phyloP scores from a whole-genome alignment of 305 asterid genomes.

The Fraxinus platypoda region DNA sequence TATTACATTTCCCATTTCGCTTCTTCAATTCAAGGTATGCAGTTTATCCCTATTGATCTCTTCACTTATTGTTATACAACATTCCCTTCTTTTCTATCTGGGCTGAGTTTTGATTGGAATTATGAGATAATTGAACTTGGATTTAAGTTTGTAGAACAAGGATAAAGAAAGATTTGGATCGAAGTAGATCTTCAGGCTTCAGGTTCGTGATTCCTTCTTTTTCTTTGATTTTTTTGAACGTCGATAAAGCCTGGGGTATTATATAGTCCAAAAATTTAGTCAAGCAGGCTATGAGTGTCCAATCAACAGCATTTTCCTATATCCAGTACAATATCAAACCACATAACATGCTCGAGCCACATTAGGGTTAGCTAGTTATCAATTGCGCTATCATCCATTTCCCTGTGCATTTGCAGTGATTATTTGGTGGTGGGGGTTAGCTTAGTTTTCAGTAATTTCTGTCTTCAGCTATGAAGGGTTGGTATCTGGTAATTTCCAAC shows the following conservation, averaged over 20 bases:
- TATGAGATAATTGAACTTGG: neutral
- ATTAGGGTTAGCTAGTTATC: neutral
- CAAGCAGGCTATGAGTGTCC: neutral
- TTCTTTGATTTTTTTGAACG: neutral
- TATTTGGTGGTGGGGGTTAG: neutral
- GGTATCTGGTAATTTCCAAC: neutral
- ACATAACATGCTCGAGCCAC: neutral
- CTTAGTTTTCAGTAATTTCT: neutral
- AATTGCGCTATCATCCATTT: neutral
- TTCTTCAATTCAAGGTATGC: neutral
- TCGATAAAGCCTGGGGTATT: neutral
- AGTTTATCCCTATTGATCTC: neutral
- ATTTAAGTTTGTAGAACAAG: neutral
- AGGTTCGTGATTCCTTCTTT: neutral
- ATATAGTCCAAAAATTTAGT: neutral
- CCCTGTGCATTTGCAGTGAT: neutral
- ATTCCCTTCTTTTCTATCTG: neutral
- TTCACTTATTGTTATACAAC: neutral
- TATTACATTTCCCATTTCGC: neutral
- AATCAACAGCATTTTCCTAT: neutral
- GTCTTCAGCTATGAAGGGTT: neutral
- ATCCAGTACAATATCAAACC: neutral
- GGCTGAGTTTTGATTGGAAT: constrained; percentile 4
- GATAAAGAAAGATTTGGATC: neutral
- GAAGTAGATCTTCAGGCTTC: neutral